Evolutionary conservation across 495 filamentous ascomycete species (phyloP), one percentile per base, ranked within the genome.

Genomic region (Astrothelium macrocarpum): DNA sequence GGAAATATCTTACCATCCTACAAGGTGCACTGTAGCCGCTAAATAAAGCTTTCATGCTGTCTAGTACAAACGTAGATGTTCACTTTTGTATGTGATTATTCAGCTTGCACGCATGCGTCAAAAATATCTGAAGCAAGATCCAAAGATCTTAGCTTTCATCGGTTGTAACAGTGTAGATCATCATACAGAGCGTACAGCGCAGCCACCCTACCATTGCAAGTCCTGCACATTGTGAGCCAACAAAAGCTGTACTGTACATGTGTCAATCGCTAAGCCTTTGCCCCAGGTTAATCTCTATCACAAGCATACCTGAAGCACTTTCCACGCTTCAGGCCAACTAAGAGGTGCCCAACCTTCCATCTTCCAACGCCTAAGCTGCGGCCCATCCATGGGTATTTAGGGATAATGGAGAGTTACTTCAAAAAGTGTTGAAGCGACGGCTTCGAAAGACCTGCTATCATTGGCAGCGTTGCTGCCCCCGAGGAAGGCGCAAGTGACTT

Each of bases 91-190:
- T n/a, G n/a, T n/a, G n/a, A n/a, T n/a, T n/a, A n/a, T n/a, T n/a
- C n/a, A n/a, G n/a, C n/a, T n/a, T n/a, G n/a, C n/a, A n/a, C n/a
- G n/a, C n/a, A n/a, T n/a, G n/a, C n/a, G n/a, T n/a, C n/a, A n/a
- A n/a, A n/a, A n/a, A n/a, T 68, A 39, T 39, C 34, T 39, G 14
- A 39, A 39, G 14, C 34, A 39, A 39, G 34, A 39, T 39, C 14
- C 34, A 39, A 39, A 14, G 5, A 39, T 39, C 5, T 39, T 39
- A 39, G 34, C 34, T 14, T 39, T 39, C 34, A 5, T 39, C 34
- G 14, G 14, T 39, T 39, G 34, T 5, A 14, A 5, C 34, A 39
- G 5, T 39, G 34, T 14, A 39, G 34, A 5, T 39, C 34, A 14
- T 39, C 34, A 39, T 39, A 14, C 34, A 5, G 14, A 39, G 34